Conservation (phyloP, 2,329 filamentous ascomycete species). For the Amauroascus verrucosus region DNA sequence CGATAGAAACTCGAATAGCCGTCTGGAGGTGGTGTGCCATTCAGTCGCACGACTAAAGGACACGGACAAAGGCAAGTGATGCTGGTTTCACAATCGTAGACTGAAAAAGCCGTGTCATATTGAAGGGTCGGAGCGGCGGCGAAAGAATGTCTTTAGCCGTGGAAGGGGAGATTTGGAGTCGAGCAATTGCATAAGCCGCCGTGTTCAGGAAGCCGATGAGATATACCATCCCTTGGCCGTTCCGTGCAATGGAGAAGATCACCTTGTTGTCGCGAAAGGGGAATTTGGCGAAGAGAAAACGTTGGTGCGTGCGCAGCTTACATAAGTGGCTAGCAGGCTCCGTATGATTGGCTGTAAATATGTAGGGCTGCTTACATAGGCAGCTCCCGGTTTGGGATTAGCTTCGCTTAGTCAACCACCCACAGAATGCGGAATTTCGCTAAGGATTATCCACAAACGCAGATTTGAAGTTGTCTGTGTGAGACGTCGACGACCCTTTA, state of each 20-base stretch:
- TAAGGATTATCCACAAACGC: constrained; percentile 30
- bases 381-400: constrained; percentile 21
- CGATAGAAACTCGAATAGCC: background rate
- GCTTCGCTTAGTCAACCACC: constrained; percentile 31
- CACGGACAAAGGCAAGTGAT: background rate
- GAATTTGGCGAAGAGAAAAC: too few species aligned
- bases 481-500: constrained; percentile 18
- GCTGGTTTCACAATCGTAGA: background rate
- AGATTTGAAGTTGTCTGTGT: constrained; percentile 20
- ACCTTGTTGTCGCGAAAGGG: too few species aligned
- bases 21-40: background rate
- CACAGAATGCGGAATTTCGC: constrained; percentile 25
- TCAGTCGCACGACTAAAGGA: constrained; percentile 1
- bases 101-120: background rate
- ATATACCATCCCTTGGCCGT: too few species aligned
- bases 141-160: too few species aligned
- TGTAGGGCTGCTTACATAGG: constrained; percentile 21
- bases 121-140: background rate
- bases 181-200: background rate
- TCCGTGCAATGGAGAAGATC: too few species aligned
- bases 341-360: background rate
- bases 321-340: background rate
- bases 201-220: too few species aligned
- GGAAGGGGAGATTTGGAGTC: background rate
- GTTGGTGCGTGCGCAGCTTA: background rate